Conservation (phyloP, 2,329 filamentous ascomycete species). For the Pseudopithomyces chartarum region DNA sequence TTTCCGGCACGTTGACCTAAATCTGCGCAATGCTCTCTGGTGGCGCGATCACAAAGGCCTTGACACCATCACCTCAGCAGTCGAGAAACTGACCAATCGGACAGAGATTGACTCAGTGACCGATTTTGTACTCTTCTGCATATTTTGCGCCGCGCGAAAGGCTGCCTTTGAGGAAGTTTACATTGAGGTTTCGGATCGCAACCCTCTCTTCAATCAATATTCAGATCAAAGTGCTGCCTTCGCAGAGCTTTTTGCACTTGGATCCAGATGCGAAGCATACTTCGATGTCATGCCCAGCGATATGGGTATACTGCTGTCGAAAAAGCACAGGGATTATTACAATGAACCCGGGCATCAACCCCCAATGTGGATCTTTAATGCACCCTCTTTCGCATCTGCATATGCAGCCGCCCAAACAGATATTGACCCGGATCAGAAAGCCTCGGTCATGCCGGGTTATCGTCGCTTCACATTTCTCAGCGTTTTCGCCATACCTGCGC, state of each 20-base stretch:
- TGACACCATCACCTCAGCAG: conserved; percentile 35
- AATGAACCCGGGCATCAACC: conserved; percentile 50
- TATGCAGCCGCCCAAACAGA: conserved; percentile 60
- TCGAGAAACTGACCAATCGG: conserved; percentile 28
- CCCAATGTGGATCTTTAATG: conserved; percentile 57
- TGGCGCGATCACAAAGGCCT: conserved; percentile 34
- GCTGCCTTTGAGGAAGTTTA: conserved; percentile 67
- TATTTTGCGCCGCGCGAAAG: conserved; percentile 63
- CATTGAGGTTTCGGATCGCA: conserved; percentile 65
- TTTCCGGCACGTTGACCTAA: conserved; percentile 37
- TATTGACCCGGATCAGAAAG: conserved; percentile 54
- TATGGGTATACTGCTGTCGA: conserved; percentile 41
- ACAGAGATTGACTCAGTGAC: conserved; percentile 39
- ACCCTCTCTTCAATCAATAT: conserved; percentile 65
- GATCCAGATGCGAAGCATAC: conserved; percentile 67
- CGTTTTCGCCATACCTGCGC: conserved; percentile 66
- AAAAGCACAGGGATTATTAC: conserved; percentile 50
- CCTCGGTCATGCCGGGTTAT: conserved; percentile 52
- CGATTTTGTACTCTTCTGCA: conserved; percentile 61
- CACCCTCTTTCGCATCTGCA: conserved; percentile 55
- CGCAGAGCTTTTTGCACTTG: conserved; percentile 66
- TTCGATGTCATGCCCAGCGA: conserved; percentile 58
- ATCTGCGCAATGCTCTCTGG: conserved; percentile 35
- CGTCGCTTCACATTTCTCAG: conserved; percentile 62
- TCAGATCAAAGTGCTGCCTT: conserved; percentile 68